Conservation (phyloP, 2,329 filamentous ascomycete species). For the Cryphonectria japonica region DNA sequence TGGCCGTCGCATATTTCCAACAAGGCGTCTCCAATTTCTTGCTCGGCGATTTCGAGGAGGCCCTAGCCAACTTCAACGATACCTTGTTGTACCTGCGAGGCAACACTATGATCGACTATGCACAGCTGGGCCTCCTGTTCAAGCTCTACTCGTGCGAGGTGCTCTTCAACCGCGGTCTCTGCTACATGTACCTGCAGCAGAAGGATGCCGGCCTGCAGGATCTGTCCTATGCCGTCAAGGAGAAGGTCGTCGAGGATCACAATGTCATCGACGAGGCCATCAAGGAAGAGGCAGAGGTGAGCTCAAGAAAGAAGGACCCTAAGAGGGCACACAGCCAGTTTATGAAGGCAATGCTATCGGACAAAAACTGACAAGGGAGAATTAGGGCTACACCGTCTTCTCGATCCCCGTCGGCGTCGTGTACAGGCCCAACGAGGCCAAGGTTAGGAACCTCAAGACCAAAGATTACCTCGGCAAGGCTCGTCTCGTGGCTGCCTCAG, state of each 20-base stretch:
- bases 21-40: slow-evolving; percentile 98
- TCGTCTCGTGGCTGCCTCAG: slow-evolving; percentile 86
- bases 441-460: slow-evolving; percentile 96
- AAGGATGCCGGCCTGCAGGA: slow-evolving; percentile 90
- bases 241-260: slow-evolving; percentile 95
- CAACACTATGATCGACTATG: slow-evolving; percentile 97
- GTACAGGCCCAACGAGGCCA: slow-evolving; percentile 94
- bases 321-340: background rate
- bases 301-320: slow-evolving; percentile 29
- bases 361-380: slow-evolving; percentile 34
- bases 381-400: slow-evolving; percentile 94
- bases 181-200: slow-evolving; percentile 96
- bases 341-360: background rate
- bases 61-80: slow-evolving; percentile 97
- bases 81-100: slow-evolving; percentile 91
- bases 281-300: slow-evolving; percentile 85
- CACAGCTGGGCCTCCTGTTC: slow-evolving; percentile 92
- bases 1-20: slow-evolving; percentile 97
- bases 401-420: slow-evolving; percentile 95
- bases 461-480: slow-evolving; percentile 98
- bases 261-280: slow-evolving; percentile 99
- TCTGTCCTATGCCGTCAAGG: slow-evolving; percentile 85
- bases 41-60: slow-evolving; percentile 95
- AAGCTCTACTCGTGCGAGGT: slow-evolving; percentile 98
- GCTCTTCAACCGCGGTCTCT: slow-evolving; percentile 93